phyloP scores from a whole-genome alignment of 805 yeast genomes.

The Teunomyces gatunensis region DNA sequence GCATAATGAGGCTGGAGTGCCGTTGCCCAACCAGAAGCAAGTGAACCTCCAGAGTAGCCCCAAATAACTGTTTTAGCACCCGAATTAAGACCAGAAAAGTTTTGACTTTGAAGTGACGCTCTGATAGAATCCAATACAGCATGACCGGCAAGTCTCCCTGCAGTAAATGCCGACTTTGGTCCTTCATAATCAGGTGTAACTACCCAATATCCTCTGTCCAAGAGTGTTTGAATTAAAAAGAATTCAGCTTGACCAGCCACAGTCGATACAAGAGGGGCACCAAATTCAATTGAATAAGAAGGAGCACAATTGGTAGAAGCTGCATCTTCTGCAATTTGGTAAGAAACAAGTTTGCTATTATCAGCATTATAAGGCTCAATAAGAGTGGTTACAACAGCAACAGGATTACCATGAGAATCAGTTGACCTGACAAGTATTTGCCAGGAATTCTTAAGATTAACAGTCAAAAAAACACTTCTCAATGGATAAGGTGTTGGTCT shows the following conservation, averaged over 20 bases:
- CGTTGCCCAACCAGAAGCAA: slow-evolving; percentile 24
- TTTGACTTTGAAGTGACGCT: slow-evolving; percentile 12
- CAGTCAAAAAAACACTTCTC: slow-evolving; percentile 16
- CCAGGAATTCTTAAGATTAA: slow-evolving; percentile 14
- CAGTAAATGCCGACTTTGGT: slow-evolving; percentile 17
- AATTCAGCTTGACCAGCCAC: slow-evolving; percentile 13
- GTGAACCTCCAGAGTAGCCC: slow-evolving; percentile 28
- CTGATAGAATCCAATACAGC: slow-evolving; percentile 18
- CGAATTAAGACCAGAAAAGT: slow-evolving; percentile 12
- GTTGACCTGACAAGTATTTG: slow-evolving; percentile 23
- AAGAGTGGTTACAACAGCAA: slow-evolving; percentile 20
- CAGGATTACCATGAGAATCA: slow-evolving; percentile 17
- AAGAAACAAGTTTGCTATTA: slow-evolving; percentile 17
- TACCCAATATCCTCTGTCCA: slow-evolving; percentile 19
- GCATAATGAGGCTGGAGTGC: slow-evolving; percentile 22
- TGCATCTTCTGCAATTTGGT: slow-evolving; percentile 20
- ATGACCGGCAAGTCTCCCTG: slow-evolving; percentile 18
- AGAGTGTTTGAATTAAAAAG: slow-evolving; percentile 11
- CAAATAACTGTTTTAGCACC: slow-evolving; percentile 16
- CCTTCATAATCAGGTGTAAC: slow-evolving; percentile 22
- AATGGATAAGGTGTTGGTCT: slow-evolving; percentile 20
- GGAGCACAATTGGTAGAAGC: slow-evolving; percentile 18
- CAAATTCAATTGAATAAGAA: slow-evolving; percentile 11
- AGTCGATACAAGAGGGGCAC: slow-evolving; percentile 7
- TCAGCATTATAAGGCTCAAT: slow-evolving; percentile 22